phyloP scores from a whole-genome alignment of 257 asterid genomes.

The Solanum commersonii region DNA sequence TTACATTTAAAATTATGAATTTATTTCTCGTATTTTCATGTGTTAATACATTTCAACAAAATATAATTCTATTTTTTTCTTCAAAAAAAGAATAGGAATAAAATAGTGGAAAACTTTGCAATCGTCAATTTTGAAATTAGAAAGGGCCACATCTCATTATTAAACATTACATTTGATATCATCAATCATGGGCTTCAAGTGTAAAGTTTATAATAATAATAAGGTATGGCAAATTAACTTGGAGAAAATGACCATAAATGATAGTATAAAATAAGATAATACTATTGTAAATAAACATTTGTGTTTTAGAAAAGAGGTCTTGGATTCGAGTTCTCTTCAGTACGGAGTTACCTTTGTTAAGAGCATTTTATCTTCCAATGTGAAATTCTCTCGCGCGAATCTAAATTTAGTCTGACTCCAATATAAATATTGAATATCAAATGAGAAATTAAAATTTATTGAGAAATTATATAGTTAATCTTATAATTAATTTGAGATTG shows the following conservation, averaged over 20 bases:
- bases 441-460: too few species aligned
- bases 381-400: fast-evolving
- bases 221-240: not conserved
- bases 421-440: fast-evolving
- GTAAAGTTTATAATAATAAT: not conserved
- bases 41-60: not conserved
- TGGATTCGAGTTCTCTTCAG: fast-evolving
- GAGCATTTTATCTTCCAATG: fast-evolving
- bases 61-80: not conserved
- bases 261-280: not conserved
- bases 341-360: too few species aligned
- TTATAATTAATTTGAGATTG: not conserved
- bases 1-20: not conserved
- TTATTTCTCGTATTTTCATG: not conserved
- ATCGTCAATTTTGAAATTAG: not conserved
- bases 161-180: not conserved
- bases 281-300: not conserved
- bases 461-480: not conserved
- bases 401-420: fast-evolving
- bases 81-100: not conserved
- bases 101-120: not conserved
- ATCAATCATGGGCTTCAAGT: not conserved
- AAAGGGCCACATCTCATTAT: not conserved
- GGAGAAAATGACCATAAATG: not conserved
- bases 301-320: not conserved